Base-by-base conservation (phyloP, 73 alveolate genomes). In the Paramecium primaurelia region DNA sequence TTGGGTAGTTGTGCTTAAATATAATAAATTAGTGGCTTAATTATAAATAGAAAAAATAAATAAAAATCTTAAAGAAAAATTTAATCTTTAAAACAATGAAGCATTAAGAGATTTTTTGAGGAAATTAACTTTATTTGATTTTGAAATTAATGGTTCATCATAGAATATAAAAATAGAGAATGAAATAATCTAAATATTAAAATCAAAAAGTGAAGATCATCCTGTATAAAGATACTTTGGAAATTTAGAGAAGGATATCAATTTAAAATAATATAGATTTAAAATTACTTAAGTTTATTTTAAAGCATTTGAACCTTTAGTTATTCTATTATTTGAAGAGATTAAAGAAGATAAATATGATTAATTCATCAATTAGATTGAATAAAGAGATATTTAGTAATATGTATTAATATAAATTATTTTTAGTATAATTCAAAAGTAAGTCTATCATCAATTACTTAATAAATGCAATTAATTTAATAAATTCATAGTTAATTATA, bases 41-140 rank as follows among this genome's bases (percentile, higher is more conserved):
- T 14, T 80, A 18, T 20, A 44, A 45, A 45, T 80, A 16, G 91
- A 80, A 16, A 80, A 80, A 47, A 49, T 49, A 0, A 80, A 80
- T 80, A 44, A 80, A 47, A 44, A 80, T 18, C 34, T 80, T 11
- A 80, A 80, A 36, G 71, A 44, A 9, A 45, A 80, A 9, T 42
- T 45, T 16, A 64, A 44, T 26, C 12, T 80, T 4, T 3, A 80
- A 47, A 47, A 28, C 18, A 34, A 49, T 25, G 34, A 25, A 18
- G 32, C 47, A 44, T 80, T 80, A 16, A 80, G 91, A 80, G 91
- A 80, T 47, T 80, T 80, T 42, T 25, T 80, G 18, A 80, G 91
- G 45, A 80, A 80, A 45, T 2, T 80, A 8, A 49, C 28, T 25
- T 12, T 26, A 10, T 45, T 45, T 49, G 44, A 80, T n/a, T 26